phyloP scores from a whole-genome alignment of 2,329 filamentous ascomycete species.

The Colletotrichum brevisporum region DNA sequence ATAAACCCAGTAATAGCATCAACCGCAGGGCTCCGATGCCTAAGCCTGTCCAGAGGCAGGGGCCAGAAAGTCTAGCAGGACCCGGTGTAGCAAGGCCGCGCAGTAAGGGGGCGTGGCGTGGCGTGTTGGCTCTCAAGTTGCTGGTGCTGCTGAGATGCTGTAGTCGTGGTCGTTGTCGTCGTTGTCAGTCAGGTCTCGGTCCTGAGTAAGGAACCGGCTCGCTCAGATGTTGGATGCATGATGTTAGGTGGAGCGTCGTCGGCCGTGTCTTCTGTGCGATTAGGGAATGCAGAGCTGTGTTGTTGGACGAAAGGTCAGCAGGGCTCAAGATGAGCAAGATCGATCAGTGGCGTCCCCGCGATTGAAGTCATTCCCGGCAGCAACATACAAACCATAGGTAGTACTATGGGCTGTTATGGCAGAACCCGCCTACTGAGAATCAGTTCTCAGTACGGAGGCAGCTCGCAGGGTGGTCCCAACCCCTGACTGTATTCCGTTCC shows the following conservation, averaged over 20 bases:
- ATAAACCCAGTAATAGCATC: conserved; percentile 21
- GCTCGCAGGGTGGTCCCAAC: conserved; percentile 35
- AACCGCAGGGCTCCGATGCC: neutral
- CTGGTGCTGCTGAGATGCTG: too few relatives aligned
- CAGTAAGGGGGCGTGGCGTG: neutral
- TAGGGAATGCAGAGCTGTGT: neutral
- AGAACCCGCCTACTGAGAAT: conserved; percentile 9
- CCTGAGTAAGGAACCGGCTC: too few relatives aligned
- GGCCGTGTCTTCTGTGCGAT: too few relatives aligned
- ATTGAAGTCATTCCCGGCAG: neutral
- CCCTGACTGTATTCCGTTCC: conserved; percentile 13
- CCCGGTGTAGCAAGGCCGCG: neutral
- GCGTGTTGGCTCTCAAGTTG: too few relatives aligned
- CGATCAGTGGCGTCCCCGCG: neutral
- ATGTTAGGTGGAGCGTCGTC: neutral
- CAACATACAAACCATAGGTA: neutral
- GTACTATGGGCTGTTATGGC: neutral
- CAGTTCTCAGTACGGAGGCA: conserved; percentile 5
- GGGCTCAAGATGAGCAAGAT: neutral
- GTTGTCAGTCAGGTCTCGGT: too few relatives aligned
- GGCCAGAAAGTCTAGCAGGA: conserved; percentile 17
- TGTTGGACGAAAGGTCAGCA: neutral
- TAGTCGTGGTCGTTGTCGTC: too few relatives aligned
- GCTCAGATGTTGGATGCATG: neutral
- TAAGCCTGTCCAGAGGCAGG: neutral